Conservation (phyloP, 495 filamentous ascomycete genomes). For the Talaromyces borbonicus region DNA sequence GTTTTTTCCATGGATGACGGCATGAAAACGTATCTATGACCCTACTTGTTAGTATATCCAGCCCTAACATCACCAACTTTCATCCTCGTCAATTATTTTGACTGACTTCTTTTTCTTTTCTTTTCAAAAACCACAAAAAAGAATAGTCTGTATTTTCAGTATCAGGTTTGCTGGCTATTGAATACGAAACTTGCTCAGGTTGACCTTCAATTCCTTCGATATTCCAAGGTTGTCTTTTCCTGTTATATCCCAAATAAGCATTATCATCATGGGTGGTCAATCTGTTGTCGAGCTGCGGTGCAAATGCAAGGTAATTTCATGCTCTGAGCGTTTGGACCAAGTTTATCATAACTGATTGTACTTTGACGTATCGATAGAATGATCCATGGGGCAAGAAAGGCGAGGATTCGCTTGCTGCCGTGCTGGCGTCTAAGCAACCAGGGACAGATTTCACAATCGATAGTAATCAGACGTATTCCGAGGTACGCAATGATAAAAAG, state of each 20-base stretch:
- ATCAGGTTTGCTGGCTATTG: background rate
- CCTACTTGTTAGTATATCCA: background rate
- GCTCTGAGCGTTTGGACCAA: background rate
- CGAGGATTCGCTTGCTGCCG: slow-evolving; percentile 29
- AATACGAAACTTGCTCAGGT: too few relatives aligned
- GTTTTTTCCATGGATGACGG: slow-evolving; percentile 7
- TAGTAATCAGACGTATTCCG: slow-evolving; percentile 35
- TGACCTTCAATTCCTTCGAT: too few relatives aligned
- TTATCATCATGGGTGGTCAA: slow-evolving; percentile 11
- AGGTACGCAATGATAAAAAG: slow-evolving; percentile 16
- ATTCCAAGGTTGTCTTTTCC: too few relatives aligned
- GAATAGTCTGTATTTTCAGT: slow-evolving; percentile 6
- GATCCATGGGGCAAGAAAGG: slow-evolving; percentile 42
- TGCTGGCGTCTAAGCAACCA: slow-evolving; percentile 35
- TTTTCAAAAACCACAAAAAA: too few relatives aligned
- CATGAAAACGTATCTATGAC: slow-evolving; percentile 7
- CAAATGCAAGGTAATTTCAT: slow-evolving; percentile 34
- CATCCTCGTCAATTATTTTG: background rate
- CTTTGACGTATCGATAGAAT: slow-evolving; percentile 19
- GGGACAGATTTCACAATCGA: slow-evolving; percentile 27
- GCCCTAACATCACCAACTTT: background rate
- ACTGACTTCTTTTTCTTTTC: background rate
- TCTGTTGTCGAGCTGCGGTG: slow-evolving; percentile 34
- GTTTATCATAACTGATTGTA: background rate
- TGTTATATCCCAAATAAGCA: slow-evolving; percentile 2